Percentiles rank a stretch among this genome's conserved stretches.
phyloP scores from a whole-genome alignment of 176 grass and related monocot species.

The Juncus effusus region DNA sequence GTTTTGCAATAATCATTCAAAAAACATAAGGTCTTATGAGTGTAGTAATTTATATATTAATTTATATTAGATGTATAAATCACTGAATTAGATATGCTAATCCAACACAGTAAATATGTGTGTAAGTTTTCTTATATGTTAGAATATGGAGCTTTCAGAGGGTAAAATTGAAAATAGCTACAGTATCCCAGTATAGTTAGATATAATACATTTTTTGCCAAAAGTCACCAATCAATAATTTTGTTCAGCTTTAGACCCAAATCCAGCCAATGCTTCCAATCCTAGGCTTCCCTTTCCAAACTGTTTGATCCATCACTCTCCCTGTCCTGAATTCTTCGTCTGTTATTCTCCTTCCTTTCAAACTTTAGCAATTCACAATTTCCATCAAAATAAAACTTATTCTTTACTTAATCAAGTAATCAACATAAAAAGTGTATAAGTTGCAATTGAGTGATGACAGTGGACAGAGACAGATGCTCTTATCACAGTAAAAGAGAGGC shows the following conservation, averaged over 20 bases:
- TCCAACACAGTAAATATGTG: no score
- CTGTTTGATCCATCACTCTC: neutral
- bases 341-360: neutral
- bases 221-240: neutral
- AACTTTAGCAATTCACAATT: neutral
- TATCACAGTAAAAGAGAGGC: slow-evolving; percentile 5
- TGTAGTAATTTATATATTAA: no score
- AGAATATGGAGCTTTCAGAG: no score
- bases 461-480: neutral
- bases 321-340: neutral
- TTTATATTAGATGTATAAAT: no score
- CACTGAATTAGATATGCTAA: no score
- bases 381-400: neutral
- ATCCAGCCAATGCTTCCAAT: slow-evolving; percentile 3
- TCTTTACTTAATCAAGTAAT: neutral
- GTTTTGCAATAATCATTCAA: no score
- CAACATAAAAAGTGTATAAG: neutral
- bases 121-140: no score
- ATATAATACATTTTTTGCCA: no score
- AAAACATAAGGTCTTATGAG: no score
- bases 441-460: neutral
- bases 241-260: slow-evolving; percentile 10
- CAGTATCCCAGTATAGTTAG: no score
- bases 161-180: no score
- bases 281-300: slow-evolving; percentile 8